Conservation (phyloP, 352 stramenopile genomes). For the Elongisporangium senticosum region DNA sequence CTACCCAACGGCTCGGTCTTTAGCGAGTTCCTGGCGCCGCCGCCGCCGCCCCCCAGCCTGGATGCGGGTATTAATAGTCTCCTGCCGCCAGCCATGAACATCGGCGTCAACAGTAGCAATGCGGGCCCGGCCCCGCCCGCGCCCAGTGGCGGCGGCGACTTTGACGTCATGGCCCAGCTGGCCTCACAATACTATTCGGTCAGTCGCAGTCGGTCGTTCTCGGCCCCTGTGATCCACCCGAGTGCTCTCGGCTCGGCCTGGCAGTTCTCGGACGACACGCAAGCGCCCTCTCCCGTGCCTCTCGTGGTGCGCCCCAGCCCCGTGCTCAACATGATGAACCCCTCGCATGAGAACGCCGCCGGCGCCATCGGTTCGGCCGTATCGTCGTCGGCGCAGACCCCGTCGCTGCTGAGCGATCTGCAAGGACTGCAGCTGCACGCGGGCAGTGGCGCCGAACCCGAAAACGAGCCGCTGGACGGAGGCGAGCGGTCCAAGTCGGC, state of each 20-base stretch:
- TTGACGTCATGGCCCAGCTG: slow-evolving; percentile 81
- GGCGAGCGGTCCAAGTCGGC: slow-evolving; percentile 15
- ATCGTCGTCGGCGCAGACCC: slow-evolving; percentile 11
- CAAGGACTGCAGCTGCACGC: slow-evolving; percentile 46
- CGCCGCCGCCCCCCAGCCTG: slow-evolving; percentile 18
- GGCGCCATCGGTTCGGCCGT: slow-evolving; percentile 64
- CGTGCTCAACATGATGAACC: slow-evolving; percentile 39
- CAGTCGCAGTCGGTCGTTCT: slow-evolving; percentile 34
- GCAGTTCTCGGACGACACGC: background rate
- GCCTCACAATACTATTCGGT: slow-evolving; percentile 77
- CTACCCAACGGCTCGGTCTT: background rate
- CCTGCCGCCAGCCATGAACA: slow-evolving; percentile 20
- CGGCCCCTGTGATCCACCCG: slow-evolving; percentile 43
- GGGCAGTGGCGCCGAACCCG: slow-evolving; percentile 16
- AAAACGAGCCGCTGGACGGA: slow-evolving; percentile 34
- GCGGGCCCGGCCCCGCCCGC: slow-evolving; percentile 5
- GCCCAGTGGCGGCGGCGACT: slow-evolving; percentile 21
- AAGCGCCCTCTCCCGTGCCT: slow-evolving; percentile 16
- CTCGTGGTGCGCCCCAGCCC: slow-evolving; percentile 32
- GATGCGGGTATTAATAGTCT: slow-evolving; percentile 24
- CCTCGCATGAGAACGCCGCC: slow-evolving; percentile 24
- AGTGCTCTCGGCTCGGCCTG: slow-evolving; percentile 49
- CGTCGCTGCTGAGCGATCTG: slow-evolving; percentile 27
- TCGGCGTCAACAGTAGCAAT: slow-evolving; percentile 1
- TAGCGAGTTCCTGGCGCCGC: background rate